Percentiles rank a stretch among this genome's conserved stretches.
Evolutionary conservation across 345 rosid species (phyloP).

Genomic region (Noccaea bulbosa): DNA sequence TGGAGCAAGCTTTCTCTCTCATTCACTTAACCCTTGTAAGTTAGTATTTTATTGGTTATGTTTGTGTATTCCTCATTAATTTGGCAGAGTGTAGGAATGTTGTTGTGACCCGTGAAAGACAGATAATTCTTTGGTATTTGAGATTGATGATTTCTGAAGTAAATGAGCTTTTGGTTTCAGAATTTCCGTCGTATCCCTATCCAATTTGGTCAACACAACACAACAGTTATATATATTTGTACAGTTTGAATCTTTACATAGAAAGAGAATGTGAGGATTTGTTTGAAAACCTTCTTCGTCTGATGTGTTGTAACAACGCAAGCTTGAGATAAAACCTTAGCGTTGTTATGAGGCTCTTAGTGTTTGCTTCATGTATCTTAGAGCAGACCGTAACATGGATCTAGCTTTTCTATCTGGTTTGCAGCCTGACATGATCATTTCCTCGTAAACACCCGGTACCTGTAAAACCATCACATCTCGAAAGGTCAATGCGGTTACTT

Average conservation of each 20-base stretch:
- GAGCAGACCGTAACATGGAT: conserved; percentile 94
- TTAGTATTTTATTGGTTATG: conserved; percentile 15
- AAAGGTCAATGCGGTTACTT: conserved; percentile 11
- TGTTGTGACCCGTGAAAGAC: conserved; percentile 20
- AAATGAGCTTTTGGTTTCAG: conserved; percentile 6
- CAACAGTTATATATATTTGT: conserved; percentile 29
- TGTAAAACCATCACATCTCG: conserved; percentile 44
- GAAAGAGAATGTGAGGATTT: conserved; percentile 25
- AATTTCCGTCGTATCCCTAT: conserved; percentile 6
- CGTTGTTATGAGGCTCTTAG: conserved; percentile 47
- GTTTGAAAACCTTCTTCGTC: conserved; percentile 23
- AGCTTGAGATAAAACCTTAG: conserved; percentile 23
- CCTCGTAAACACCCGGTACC: conserved; percentile 93
- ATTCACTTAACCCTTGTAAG: conserved; percentile 36
- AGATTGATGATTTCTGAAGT: conserved; percentile 20
- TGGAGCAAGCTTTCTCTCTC: conserved; percentile 24
- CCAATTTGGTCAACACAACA: conserved; percentile 2
- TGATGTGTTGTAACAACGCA: conserved; percentile 4
- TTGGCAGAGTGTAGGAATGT: conserved; percentile 20
- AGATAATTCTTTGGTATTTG: conserved; percentile 35
- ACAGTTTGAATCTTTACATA: conserved; percentile 37
- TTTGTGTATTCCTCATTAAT: conserved; percentile 30
- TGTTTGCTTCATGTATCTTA: conserved; percentile 84
- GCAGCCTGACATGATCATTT: conserved; percentile 87
- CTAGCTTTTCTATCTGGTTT: conserved; percentile 91